Evolutionary conservation across 2,329 filamentous ascomycete species (phyloP).

Genomic region (Fusarium penzigii): DNA sequence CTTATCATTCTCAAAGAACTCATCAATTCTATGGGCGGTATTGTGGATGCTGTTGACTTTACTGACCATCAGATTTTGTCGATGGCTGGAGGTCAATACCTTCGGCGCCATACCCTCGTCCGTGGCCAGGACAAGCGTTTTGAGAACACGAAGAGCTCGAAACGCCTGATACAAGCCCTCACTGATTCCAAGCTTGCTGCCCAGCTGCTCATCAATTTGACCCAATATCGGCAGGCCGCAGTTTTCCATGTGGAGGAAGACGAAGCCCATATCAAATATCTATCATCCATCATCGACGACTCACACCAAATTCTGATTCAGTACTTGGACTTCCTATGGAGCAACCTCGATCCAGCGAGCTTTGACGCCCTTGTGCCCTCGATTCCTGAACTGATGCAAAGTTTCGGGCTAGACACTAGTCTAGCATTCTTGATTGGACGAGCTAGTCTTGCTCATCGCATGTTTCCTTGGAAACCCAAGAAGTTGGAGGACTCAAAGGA

Average conservation of each 20-base stretch:
- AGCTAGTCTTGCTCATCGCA: slow-evolving; percentile 68
- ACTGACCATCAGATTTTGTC: slow-evolving; percentile 85
- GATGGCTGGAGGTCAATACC: slow-evolving; percentile 80
- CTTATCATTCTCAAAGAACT: slow-evolving; percentile 90
- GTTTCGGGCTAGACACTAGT: slow-evolving; percentile 77
- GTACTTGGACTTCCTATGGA: slow-evolving; percentile 85
- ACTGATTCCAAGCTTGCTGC: slow-evolving; percentile 77
- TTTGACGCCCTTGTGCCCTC: slow-evolving; percentile 80
- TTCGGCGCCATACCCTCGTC: slow-evolving; percentile 79
- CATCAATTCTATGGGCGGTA: slow-evolving; percentile 89
- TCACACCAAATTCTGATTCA: slow-evolving; percentile 83
- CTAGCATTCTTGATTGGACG: slow-evolving; percentile 85
- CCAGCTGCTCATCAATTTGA: slow-evolving; percentile 83
- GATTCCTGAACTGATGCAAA: slow-evolving; percentile 70
- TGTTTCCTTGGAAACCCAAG: slow-evolving; percentile 48
- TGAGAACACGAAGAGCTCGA: slow-evolving; percentile 71
- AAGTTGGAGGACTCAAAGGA: slow-evolving; percentile 32
- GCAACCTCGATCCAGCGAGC: slow-evolving; percentile 71
- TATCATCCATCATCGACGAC: slow-evolving; percentile 87
- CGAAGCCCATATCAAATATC: slow-evolving; percentile 81
- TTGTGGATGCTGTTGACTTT: slow-evolving; percentile 82
- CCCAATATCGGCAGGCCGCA: slow-evolving; percentile 86
- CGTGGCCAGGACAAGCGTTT: slow-evolving; percentile 81
- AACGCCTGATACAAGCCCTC: slow-evolving; percentile 77
- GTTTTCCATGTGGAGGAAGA: slow-evolving; percentile 72